Evolutionary conservation across 2,329 filamentous ascomycete genomes (phyloP).

Genomic region (Penicillium sclerotiorum): DNA sequence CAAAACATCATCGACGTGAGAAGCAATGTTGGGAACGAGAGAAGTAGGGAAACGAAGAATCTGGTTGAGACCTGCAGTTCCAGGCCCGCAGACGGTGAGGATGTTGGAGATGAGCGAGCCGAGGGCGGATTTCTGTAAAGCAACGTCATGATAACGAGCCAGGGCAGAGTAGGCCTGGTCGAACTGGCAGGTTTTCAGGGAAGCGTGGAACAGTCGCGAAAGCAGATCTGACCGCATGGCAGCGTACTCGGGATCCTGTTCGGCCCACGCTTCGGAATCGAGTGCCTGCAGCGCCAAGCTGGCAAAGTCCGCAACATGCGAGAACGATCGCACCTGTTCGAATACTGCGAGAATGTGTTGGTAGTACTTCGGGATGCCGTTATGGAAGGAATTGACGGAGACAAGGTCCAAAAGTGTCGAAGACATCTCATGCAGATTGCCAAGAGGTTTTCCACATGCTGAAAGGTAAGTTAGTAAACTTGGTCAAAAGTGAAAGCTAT

Average conservation of each 20-base stretch:
- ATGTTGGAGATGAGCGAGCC: constrained; percentile 62
- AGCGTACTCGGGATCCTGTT: constrained; percentile 40
- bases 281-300: constrained; percentile 70
- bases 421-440: constrained; percentile 50
- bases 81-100: constrained; percentile 42
- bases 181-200: constrained; percentile 77
- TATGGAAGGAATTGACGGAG: constrained; percentile 69
- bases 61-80: constrained; percentile 52
- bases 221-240: constrained; percentile 70
- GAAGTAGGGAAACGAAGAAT: constrained; percentile 75
- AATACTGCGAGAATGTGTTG: constrained; percentile 82
- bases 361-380: constrained; percentile 81
- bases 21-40: constrained; percentile 65
- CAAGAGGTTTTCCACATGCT: constrained; percentile 49
- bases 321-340: constrained; percentile 74
- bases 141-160: constrained; percentile 69
- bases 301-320: constrained; percentile 82
- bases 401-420: constrained; percentile 72
- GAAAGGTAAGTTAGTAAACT: too few relatives aligned
- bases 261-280: constrained; percentile 34
- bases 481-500: constrained; percentile 22
- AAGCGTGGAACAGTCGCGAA: constrained; percentile 79
- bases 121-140: constrained; percentile 72
- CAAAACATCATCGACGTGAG: constrained; percentile 78
- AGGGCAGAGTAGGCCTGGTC: constrained; percentile 81